These are phyloP conservation scores for Hevea brasiliensis DNA, from an alignment of 345 rosid species.

Conservation along the genomic window DNA sequence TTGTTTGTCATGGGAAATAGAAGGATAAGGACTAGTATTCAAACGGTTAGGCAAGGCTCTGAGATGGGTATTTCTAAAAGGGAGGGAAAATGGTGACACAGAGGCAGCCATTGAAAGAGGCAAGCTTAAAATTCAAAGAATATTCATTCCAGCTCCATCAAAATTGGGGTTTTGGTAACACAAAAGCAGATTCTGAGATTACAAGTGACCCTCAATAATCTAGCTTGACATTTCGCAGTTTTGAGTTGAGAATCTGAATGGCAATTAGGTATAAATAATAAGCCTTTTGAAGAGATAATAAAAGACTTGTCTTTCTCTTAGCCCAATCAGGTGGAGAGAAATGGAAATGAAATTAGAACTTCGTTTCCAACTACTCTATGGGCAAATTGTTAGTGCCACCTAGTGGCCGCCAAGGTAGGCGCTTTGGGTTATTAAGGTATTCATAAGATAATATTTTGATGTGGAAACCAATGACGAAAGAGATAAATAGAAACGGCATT, in stretches of 20 bases:
- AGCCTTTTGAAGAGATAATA: background rate
- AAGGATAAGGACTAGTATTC: conserved; percentile 11
- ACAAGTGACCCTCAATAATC: too few species aligned
- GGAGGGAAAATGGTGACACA: conserved; percentile 30
- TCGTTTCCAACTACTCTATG: too few species aligned
- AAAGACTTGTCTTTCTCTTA: too few species aligned
- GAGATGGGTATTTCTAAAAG: conserved; percentile 36
- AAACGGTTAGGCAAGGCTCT: conserved; percentile 25
- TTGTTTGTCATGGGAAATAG: conserved; percentile 6
- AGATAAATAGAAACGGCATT: background rate
- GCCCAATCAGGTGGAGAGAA: too few species aligned
- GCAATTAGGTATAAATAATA: background rate
- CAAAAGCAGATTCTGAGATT: too few species aligned
- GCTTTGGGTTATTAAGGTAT: too few species aligned
- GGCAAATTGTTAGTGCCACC: too few species aligned
- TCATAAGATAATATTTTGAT: background rate
- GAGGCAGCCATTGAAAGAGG: conserved; percentile 47
- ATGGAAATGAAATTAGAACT: too few species aligned
- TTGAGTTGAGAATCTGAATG: background rate
- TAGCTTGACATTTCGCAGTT: background rate
- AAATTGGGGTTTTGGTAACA: background rate
- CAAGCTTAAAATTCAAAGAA: background rate
- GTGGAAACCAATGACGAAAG: background rate
- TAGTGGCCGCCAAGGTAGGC: too few species aligned
- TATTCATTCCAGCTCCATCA: background rate